phyloP scores from a whole-genome alignment of 768 basidiomycete genomes.

The Termitomyces titanicus region DNA sequence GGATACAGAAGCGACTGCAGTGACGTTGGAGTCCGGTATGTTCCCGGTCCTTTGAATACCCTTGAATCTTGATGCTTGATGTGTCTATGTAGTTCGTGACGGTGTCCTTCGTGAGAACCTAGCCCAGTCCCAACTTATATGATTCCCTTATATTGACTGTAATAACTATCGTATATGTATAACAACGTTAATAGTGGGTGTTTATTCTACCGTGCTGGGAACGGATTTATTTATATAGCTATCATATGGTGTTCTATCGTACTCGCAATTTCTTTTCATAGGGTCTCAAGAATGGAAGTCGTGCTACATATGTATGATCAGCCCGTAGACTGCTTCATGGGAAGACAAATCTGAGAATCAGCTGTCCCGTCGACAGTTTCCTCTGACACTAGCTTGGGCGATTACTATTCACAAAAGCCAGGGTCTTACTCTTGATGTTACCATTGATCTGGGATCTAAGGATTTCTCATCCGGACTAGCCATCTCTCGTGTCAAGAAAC shows the following conservation, averaged over 20 bases:
- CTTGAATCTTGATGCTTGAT: neutral
- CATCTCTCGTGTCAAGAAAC: too few relatives aligned
- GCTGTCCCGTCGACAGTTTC: too few relatives aligned
- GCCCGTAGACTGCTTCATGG: too few relatives aligned
- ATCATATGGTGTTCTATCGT: neutral
- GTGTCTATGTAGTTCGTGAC: slow-evolving; percentile 45
- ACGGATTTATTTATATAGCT: neutral
- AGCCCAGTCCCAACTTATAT: slow-evolving; percentile 48
- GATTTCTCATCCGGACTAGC: too few relatives aligned
- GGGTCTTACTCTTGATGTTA: too few relatives aligned
- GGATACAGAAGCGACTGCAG: slow-evolving; percentile 63
- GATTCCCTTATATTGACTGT: slow-evolving; percentile 8
- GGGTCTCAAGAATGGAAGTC: neutral
- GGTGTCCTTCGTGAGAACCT: slow-evolving; percentile 60
- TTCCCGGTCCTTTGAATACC: neutral
- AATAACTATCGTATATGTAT: neutral
- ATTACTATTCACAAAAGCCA: too few relatives aligned
- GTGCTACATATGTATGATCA: neutral
- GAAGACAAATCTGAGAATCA: too few relatives aligned
- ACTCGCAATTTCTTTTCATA: neutral
- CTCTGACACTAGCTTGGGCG: too few relatives aligned
- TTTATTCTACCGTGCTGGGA: neutral
- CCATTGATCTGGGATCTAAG: too few relatives aligned
- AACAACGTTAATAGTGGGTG: neutral
- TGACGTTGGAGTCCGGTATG: slow-evolving; percentile 53